phyloP scores from a whole-genome alignment of 2,329 filamentous ascomycete genomes.

The Pseudohalonectria lignicola region DNA sequence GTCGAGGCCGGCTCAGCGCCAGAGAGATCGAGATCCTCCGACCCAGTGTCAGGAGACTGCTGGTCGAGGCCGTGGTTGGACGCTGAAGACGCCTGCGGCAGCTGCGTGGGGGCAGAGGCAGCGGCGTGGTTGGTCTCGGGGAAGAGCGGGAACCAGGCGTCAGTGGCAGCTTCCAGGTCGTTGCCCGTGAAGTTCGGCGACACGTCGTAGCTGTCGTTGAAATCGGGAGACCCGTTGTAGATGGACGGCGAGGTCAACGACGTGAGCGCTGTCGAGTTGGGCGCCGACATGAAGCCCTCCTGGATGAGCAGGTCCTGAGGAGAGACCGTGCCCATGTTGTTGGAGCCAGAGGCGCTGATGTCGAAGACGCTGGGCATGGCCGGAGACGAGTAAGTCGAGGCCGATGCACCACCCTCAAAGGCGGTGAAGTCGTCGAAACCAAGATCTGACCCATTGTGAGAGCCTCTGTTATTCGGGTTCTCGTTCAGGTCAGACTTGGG shows the following conservation, averaged over 20 bases:
- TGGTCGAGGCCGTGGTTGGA: slow-evolving; percentile 12
- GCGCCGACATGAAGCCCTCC: slow-evolving; percentile 58
- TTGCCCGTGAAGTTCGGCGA: slow-evolving; percentile 63
- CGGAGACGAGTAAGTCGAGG: slow-evolving; percentile 43
- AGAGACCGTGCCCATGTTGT: slow-evolving; percentile 63
- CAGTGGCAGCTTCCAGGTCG: slow-evolving; percentile 39
- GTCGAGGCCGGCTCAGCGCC: slow-evolving; percentile 22
- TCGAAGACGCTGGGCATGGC: slow-evolving; percentile 40
- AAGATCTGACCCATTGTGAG: slow-evolving; percentile 38
- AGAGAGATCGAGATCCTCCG: slow-evolving; percentile 36
- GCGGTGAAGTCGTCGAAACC: slow-evolving; percentile 47
- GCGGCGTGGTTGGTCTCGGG: slow-evolving; percentile 23
- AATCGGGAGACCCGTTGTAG: slow-evolving; percentile 66
- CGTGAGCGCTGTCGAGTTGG: slow-evolving; percentile 72
- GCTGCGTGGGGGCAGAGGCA: slow-evolving; percentile 6
- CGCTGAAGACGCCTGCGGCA: slow-evolving; percentile 10
- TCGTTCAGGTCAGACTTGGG: too few species aligned
- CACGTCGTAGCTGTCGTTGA: slow-evolving; percentile 59
- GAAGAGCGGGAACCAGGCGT: slow-evolving; percentile 66
- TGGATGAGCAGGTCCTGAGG: slow-evolving; percentile 70
- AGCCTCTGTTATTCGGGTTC: too few species aligned
- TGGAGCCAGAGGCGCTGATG: slow-evolving; percentile 31
- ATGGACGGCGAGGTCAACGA: slow-evolving; percentile 77
- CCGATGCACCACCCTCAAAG: slow-evolving; percentile 39
- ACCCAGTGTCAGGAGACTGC: slow-evolving; percentile 29